Evolutionary conservation across 768 basidiomycete genomes (phyloP).

Genomic region (Phanerodontia chrysosporium): DNA sequence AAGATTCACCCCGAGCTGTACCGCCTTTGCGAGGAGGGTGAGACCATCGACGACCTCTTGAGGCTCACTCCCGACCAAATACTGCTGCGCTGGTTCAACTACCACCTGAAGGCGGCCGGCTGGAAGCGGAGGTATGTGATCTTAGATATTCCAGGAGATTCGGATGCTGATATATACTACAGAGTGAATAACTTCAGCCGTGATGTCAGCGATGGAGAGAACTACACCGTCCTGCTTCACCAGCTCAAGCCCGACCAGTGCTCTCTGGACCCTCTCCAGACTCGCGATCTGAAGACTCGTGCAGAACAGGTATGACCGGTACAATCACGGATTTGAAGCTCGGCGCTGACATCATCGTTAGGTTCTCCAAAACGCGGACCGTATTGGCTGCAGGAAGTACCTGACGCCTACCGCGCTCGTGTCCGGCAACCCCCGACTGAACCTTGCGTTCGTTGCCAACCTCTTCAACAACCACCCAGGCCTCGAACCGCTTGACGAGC

Average conservation of each 20-base stretch:
- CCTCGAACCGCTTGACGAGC: constrained; percentile 88
- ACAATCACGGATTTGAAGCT: not conserved
- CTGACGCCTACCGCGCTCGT: constrained; percentile 89
- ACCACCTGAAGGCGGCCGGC: constrained; percentile 91
- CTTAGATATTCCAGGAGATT: not conserved
- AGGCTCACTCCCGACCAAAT: constrained; percentile 96
- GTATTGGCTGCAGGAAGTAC: constrained; percentile 94
- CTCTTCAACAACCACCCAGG: constrained; percentile 98
- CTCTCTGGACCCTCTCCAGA: constrained; percentile 86
- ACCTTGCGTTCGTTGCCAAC: constrained; percentile 97
- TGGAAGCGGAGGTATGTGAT: constrained; percentile 75
- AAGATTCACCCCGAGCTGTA: constrained; percentile 97
- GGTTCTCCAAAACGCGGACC: constrained; percentile 91
- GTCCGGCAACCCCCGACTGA: constrained; percentile 92
- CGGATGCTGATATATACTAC: not conserved
- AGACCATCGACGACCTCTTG: constrained; percentile 94
- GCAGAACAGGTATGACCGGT: constrained; percentile 67
- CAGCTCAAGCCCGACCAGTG: constrained; percentile 95
- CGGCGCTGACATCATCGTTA: constrained; percentile 18
- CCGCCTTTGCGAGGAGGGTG: constrained; percentile 91
- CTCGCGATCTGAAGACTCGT: constrained; percentile 72
- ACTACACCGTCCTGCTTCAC: constrained; percentile 93
- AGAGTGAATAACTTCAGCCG: constrained; percentile 97
- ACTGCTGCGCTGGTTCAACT: constrained; percentile 98
- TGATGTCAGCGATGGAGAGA: constrained; percentile 96